Evolutionary conservation across 805 yeast species (phyloP), one percentile per base, ranked within the genome.

Genomic region (Vanderwaltozyma yarrowii): DNA sequence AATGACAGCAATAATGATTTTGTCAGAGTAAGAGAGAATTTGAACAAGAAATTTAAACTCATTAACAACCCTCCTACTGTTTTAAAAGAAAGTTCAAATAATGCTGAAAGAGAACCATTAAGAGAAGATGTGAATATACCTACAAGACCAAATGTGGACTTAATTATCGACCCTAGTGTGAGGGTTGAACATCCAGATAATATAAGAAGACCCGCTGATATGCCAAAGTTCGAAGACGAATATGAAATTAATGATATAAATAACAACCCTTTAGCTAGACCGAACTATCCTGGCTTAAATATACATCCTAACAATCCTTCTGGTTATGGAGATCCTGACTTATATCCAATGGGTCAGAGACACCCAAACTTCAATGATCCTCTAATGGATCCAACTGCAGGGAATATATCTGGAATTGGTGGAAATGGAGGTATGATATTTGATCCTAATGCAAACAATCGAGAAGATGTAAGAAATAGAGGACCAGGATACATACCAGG

Each of bases 211-310:
- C 43, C 73, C 2, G 38, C 47, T 30, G 62, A 51, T 36, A 54
- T 60, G 48, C 64, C 64, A 4, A 49, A 51, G 1, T 60, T 58
- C 39, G 63, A 58, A 21, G 65, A 61, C 42, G 64, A 60, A 30
- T 56, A 56, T 35, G 52, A 59, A 27, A 37, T 53, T n/a, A 49
- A 33, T 11, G 37, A 36, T 21, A 2, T 8, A 20, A 10, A 6
- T 5, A 20, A n/a, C 19, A 28, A 37, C 58, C 62, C 42, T 64
- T 61, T 34, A 55, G 68, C 16, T 15, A 18, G 4, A 10, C 12
- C 20, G 25, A 17, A 9, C 29, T 26, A 21, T 33, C 30, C 40
- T 18, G 44, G 46, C 7, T 28, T 39, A 14, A 40, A 30, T 17
- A 27, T 42, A 10, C 32, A 31, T 19, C 35, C 33, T 5, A 25